A percentile compares a stretch with the other conserved stretches of the same genome.
Evolutionary conservation across 441 rosid genomes (phyloP).

Genomic region (Hura crepitans): DNA sequence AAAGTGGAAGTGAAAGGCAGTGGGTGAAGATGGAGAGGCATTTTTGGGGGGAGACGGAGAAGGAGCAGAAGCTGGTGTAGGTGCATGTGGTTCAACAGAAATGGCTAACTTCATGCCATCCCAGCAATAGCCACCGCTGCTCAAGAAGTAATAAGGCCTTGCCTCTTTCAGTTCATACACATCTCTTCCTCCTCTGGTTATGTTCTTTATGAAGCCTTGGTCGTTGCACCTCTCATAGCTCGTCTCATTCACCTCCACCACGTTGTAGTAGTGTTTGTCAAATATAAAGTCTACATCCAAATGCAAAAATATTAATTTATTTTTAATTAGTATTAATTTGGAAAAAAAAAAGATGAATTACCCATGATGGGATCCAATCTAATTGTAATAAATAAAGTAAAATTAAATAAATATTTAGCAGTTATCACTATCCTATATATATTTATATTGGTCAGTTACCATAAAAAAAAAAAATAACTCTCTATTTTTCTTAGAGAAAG

Average conservation of each 20-base stretch:
- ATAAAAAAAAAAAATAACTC: no score
- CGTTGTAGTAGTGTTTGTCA: conserved; percentile 63
- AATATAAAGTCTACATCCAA: conserved; percentile 52
- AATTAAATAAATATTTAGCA: no score
- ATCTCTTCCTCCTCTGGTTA: conserved; percentile 73
- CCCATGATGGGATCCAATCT: no score
- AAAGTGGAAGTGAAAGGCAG: no score
- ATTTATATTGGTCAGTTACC: no score
- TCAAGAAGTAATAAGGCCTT: conserved; percentile 58
- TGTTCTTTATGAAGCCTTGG: conserved; percentile 41
- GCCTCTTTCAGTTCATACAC: conserved; percentile 66
- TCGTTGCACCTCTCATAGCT: conserved; percentile 57
- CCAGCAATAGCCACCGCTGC: conserved; percentile 78
- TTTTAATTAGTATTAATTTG: no score
- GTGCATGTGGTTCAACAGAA: conserved; percentile 36
- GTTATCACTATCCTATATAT: no score
- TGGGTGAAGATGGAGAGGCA: conserved; percentile 8
- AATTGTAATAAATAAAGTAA: no score
- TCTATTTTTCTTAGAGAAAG: no score
- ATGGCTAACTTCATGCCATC: conserved; percentile 62
- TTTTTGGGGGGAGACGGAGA: no score
- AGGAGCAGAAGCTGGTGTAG: conserved; percentile 26
- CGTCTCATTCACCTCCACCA: conserved; percentile 77
- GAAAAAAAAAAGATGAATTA: no score
- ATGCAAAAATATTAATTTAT: no score